phyloP scores from a whole-genome alignment of 1,284 basidiomycete species.

The Melampsora abietis-canadensis region DNA sequence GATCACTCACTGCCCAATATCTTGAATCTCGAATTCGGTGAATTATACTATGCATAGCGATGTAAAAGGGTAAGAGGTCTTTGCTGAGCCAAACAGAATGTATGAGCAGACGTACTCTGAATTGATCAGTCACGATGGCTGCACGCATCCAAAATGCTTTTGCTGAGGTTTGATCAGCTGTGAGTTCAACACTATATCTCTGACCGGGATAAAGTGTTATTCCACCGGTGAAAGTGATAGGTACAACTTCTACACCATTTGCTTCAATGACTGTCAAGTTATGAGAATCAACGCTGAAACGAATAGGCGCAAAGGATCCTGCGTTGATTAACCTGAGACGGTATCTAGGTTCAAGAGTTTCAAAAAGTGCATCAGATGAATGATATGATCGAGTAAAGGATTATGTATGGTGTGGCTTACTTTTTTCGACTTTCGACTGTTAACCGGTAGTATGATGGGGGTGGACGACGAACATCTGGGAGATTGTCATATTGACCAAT shows the following conservation, averaged over 20 bases:
- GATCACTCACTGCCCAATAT: constrained; percentile 18
- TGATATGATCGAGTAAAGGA: neutral
- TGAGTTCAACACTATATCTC: constrained; percentile 49
- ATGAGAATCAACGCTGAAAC: constrained; percentile 51
- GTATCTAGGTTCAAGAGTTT: constrained; percentile 12
- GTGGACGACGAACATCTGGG: constrained; percentile 21
- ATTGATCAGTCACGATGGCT: constrained; percentile 39
- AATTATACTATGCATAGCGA: constrained; percentile 22
- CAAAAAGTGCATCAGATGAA: neutral
- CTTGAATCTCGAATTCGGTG: constrained; percentile 17
- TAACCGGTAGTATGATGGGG: constrained; percentile 31
- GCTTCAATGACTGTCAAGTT: constrained; percentile 50
- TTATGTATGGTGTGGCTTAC: constrained; percentile 14
- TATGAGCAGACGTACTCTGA: constrained; percentile 24
- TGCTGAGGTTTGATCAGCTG: constrained; percentile 47
- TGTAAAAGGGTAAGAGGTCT: neutral
- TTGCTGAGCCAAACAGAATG: too few relatives aligned
- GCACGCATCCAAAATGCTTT: constrained; percentile 50
- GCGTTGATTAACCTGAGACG: constrained; percentile 35
- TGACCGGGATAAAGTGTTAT: constrained; percentile 48
- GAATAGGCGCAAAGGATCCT: constrained; percentile 46
- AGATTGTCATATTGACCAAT: constrained; percentile 37
- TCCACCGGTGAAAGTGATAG: constrained; percentile 43
- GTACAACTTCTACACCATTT: constrained; percentile 49
- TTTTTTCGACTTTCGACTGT: constrained; percentile 19